These are phyloP conservation scores for Cucurbita argyrosperma DNA, from an alignment of 306 rosid species.

Conservation along the genomic window DNA sequence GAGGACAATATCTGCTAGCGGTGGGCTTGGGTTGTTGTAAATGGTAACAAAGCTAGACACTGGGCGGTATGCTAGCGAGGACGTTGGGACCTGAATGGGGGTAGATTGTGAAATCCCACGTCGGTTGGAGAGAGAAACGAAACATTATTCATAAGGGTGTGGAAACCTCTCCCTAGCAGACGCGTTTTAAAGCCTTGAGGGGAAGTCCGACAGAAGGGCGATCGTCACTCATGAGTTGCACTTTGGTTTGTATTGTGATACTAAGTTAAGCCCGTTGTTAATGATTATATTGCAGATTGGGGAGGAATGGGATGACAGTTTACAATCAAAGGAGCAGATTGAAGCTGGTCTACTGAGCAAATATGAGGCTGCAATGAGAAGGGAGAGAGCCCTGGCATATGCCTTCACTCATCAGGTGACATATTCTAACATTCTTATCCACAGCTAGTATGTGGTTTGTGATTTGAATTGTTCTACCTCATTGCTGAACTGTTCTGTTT, in stretches of 20 bases:
- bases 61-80: no score
- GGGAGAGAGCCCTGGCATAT: slow-evolving; percentile 95
- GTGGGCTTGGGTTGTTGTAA: no score
- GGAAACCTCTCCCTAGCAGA: no score
- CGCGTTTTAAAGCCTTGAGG: no score
- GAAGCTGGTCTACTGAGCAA: slow-evolving; percentile 74
- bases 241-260: neutral
- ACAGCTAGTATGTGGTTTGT: neutral
- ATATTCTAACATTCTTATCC: neutral
- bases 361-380: slow-evolving; percentile 80
- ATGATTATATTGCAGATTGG: slow-evolving; percentile 39
- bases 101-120: no score
- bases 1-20: no score
- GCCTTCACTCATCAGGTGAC: slow-evolving; percentile 95
- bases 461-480: neutral
- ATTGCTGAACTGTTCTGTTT: neutral
- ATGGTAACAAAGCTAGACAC: no score
- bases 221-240: neutral
- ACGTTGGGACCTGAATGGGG: no score
- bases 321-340: slow-evolving; percentile 87
- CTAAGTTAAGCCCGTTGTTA: neutral
- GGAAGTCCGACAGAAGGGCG: no score
- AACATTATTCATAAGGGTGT: no score
- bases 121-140: no score
- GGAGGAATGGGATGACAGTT: slow-evolving; percentile 97